Conservation (phyloP, 2,329 filamentous ascomycete genomes). For the Neurospora crassa region DNA sequence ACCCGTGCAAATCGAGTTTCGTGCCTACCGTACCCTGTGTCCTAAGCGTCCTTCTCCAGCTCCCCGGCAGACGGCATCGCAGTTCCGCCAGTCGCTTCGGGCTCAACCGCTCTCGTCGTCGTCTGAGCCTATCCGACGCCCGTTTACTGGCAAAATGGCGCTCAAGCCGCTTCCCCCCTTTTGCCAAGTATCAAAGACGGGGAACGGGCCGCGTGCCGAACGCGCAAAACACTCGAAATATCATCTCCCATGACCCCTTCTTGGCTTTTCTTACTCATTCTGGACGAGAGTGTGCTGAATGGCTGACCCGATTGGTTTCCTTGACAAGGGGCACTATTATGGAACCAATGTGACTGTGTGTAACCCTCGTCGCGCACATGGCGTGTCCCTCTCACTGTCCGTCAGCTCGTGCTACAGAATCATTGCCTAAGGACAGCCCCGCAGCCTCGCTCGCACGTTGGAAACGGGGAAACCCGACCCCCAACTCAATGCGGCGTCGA, state of each 20-base stretch:
- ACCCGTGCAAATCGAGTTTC: background rate
- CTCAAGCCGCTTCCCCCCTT: background rate
- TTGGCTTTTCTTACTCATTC: background rate
- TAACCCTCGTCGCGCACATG: background rate
- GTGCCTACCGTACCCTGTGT: background rate
- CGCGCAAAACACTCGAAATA: background rate
- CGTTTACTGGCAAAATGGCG: background rate
- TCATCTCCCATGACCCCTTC: background rate
- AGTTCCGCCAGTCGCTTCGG: background rate
- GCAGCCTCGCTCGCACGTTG: background rate
- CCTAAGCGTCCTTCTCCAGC: background rate
- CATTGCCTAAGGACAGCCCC: background rate
- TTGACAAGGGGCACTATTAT: background rate
- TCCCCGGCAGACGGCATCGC: background rate
- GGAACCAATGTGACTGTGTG: background rate
- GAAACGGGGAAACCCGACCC: background rate
- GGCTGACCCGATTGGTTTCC: constrained; percentile 1
- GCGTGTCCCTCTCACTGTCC: background rate
- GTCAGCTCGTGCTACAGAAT: background rate
- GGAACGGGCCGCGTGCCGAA: constrained; percentile 6
- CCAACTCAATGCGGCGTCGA: background rate
- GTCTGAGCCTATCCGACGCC: background rate
- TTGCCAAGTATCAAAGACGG: background rate
- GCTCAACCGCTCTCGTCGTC: background rate
- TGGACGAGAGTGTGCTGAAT: constrained; percentile 4